Evolutionary conservation across 768 basidiomycete genomes (phyloP).

Genomic region (Pholiota microspora): DNA sequence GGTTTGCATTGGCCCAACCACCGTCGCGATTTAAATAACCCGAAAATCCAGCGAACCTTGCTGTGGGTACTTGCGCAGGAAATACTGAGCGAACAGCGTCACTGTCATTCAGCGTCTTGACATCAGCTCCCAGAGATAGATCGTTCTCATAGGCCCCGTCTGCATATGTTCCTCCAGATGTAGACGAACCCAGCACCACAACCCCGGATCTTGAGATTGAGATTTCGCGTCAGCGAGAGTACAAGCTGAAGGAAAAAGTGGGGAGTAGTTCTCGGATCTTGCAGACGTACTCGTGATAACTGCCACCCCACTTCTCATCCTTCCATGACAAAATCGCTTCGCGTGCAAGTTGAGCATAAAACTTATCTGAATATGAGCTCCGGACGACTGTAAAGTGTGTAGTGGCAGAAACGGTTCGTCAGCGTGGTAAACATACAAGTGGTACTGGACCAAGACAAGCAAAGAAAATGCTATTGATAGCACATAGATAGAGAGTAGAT

Average conservation of each 20-base stretch:
- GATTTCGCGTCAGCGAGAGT: not conserved
- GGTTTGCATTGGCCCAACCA: slow-evolving; percentile 83
- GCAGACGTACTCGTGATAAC: slow-evolving; percentile 75
- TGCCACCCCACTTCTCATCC: slow-evolving; percentile 62
- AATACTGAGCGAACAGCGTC: slow-evolving; percentile 47
- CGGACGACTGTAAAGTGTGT: slow-evolving; percentile 54
- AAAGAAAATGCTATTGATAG: not conserved
- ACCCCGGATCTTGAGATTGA: slow-evolving; percentile 64
- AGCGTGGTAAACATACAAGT: not conserved
- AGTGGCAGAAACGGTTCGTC: not conserved
- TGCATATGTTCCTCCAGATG: slow-evolving; percentile 38
- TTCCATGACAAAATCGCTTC: slow-evolving; percentile 82
- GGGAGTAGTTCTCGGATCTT: slow-evolving; percentile 18
- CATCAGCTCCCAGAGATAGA: slow-evolving; percentile 47
- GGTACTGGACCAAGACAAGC: not conserved
- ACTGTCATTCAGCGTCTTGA: slow-evolving; percentile 36
- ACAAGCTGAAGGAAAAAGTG: not conserved
- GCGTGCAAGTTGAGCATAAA: slow-evolving; percentile 68
- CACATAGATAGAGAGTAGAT: too few species aligned
- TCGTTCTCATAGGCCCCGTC: slow-evolving; percentile 65
- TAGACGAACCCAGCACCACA: slow-evolving; percentile 47
- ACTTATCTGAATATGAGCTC: slow-evolving; percentile 66
- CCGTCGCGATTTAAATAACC: slow-evolving; percentile 77
- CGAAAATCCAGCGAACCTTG: slow-evolving; percentile 30
- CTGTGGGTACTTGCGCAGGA: slow-evolving; percentile 36